Evolutionary conservation across 1,284 basidiomycete species (phyloP), one percentile per base, ranked within the genome.

Genomic region (Anthracocystis setariae): DNA sequence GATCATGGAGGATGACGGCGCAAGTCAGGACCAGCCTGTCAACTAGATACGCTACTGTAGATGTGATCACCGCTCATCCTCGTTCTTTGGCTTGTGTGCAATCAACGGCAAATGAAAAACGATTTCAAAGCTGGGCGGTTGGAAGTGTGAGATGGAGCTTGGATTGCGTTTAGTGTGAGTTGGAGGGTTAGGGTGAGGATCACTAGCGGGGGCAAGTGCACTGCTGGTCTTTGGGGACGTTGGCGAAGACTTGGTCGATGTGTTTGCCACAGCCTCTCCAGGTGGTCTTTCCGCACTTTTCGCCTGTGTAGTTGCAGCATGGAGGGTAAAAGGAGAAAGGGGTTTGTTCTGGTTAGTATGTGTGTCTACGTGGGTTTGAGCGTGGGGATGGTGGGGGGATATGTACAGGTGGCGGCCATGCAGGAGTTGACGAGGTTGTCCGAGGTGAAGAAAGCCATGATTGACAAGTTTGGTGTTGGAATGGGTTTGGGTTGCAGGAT

Each of bases 261-360:
- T 76, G 73, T 20, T 32, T 56, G 48, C 73, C 73, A 25, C 73
- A 76, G 18, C 73, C 73, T 12, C 49, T 45, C 73, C 73, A 76
- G 18, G 73, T 76, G 35, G 73, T 76, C 51, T 76, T 76, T 42
- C 73, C 73, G 45, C 73, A 76, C 57, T 70, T 76, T 51, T 63
- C 66, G 53, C 73, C 73, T 76, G 56, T 12, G 12, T n/a, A 35
- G 25, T 46, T 5, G 1, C 20, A 23, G 18, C 18, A n/a, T n/a
- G 8, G 18, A 42, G 7, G 10, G 29, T 12, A 15, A 24, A 18
- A 43, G 10, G 5, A 7, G 20, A 21, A 3, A 18, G 17, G n/a
- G n/a, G n/a, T n/a, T n/a, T n/a, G n/a, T n/a, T n/a, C 33, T 12
- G 17, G 56, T 58, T 35, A 58, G 48, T 12, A 33, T 12, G 9